Base-by-base conservation (phyloP, 2,329 filamentous ascomycete genomes). In the Cercospora brassicicola region DNA sequence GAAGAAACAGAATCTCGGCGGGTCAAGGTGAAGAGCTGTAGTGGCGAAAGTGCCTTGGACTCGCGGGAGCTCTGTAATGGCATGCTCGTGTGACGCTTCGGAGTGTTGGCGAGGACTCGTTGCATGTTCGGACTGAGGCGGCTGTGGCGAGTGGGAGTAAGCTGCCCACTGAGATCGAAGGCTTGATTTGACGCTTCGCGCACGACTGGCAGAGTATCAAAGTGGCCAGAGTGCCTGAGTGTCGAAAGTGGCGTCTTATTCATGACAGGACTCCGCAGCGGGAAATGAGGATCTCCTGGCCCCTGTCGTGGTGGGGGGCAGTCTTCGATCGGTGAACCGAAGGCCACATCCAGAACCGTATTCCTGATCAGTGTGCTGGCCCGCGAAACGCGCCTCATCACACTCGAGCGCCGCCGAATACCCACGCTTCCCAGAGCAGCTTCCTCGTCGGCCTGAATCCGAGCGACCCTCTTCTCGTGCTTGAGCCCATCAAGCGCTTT, bases 401-500 rank as follows among this genome's bases (percentile, higher is more conserved):
- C 18, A 48, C 67, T 72, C 23, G 69, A 64, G 57, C 64, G 71
- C 18, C 69, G 69, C 59, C 57, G 48, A 18, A 69, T 18, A 45
- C 67, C 71, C 11, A 72, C 66, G 65, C 70, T 71, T 39, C 61
- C 57, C 65, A 72, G 51, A 15, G 65, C 68, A 59, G 67, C 62
- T n/a, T 70, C 64, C 55, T 72, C 70, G 6, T 68, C 59, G 18
- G 42, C 67, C 33, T 60, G 59, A n/a, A 68, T 57, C 39, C 56
- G 42, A 28, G 63, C 57, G 23, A 42, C 11, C 11, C 59, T 68
- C 39, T 64, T 60, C 28, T 59, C 64, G 59, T 67, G 65, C 63
- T 69, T 69, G 64, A 74, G 70, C 60, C 65, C 71, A 67, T 75
- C 72, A 65, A 73, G 65, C 28, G 67, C 69, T 69, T 76, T 76